A percentile compares a stretch with the other conserved stretches of the same genome.
Evolutionary conservation across 345 rosid genomes (phyloP).

Genomic region (Arabidopsis arenosa): DNA sequence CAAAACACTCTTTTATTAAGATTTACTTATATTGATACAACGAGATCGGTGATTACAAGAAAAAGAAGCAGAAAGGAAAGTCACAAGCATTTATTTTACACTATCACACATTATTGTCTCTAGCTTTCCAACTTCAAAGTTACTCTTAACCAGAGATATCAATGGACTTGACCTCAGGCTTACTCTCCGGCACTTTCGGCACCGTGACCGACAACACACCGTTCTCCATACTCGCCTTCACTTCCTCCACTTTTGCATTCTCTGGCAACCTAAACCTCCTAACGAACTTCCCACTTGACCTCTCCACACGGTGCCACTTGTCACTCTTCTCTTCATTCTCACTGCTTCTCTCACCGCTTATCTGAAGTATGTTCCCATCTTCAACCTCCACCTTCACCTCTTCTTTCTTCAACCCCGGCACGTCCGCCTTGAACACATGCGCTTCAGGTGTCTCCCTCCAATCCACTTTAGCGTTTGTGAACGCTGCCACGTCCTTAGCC

Average conservation of each 20-base stretch:
- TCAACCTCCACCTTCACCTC: constrained; percentile 54
- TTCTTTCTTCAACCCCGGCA: constrained; percentile 50
- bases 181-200: constrained; percentile 43
- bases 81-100: not conserved
- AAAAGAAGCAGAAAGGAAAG: not conserved
- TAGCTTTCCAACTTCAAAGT: not conserved
- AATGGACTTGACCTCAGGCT: constrained; percentile 47
- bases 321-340: constrained; percentile 51
- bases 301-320: constrained; percentile 52
- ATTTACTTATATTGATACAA: constrained; percentile 3
- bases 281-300: constrained; percentile 44
- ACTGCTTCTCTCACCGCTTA: constrained; percentile 44
- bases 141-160: constrained; percentile 39
- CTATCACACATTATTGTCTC: not conserved
- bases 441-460: constrained; percentile 52
- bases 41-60: not conserved
- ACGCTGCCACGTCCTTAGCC: no score
- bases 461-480: not conserved
- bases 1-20: not conserved
- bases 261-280: constrained; percentile 49
- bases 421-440: constrained; percentile 48
- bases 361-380: constrained; percentile 46
- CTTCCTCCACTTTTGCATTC: constrained; percentile 41
- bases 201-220: constrained; percentile 43
- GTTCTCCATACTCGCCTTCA: constrained; percentile 47